phyloP scores from a whole-genome alignment of 2,329 filamentous ascomycete genomes.

The Thielaviopsis cerberus region DNA sequence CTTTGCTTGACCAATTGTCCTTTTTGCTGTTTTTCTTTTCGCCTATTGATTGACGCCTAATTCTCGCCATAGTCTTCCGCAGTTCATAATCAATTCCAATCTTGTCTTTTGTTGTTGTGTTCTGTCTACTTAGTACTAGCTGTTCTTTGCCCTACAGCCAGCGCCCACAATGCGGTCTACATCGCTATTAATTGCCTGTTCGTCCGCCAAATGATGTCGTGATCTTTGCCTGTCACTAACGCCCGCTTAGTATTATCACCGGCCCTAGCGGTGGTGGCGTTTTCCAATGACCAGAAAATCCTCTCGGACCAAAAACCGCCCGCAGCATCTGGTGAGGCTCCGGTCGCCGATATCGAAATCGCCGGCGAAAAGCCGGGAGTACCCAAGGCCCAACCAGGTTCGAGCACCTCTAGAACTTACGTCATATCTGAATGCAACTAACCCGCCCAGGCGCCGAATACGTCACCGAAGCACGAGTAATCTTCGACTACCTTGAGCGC shows the following conservation, averaged over 20 bases:
- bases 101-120: background rate
- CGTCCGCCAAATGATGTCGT: background rate
- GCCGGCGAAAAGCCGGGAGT: background rate
- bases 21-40: background rate
- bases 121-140: too few species aligned
- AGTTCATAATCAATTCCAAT: background rate
- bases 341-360: background rate
- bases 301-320: background rate
- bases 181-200: slow-evolving; percentile 4
- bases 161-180: background rate
- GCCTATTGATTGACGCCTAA: background rate
- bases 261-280: background rate
- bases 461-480: slow-evolving; percentile 7
- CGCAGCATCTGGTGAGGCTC: background rate
- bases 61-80: background rate
- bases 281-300: background rate
- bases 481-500: slow-evolving; percentile 4
- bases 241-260: background rate
- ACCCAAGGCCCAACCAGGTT: background rate
- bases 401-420: background rate
- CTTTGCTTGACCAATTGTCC: background rate
- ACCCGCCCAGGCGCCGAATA: slow-evolving; percentile 3
- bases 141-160: background rate
- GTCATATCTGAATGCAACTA: background rate
- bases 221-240: background rate